Evolutionary conservation across 495 filamentous ascomycete species (phyloP), one percentile per base, ranked within the genome.

Genomic region (Rostrohypoxylon terebratum): DNA sequence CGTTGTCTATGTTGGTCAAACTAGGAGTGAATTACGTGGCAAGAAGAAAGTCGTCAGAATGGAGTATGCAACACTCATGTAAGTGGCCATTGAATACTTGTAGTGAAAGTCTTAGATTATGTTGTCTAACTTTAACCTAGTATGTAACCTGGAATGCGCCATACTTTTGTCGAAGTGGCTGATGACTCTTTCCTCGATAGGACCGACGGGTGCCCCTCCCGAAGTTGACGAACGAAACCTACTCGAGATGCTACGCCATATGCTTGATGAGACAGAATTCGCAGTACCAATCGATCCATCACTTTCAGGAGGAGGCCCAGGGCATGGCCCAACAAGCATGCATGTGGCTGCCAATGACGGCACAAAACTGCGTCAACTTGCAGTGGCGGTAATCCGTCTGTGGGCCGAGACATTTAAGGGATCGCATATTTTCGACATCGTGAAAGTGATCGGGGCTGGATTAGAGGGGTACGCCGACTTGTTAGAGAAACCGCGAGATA

Each of bases 261-360:
- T 93, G 88, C 85, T 93, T 71, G 89, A 91, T 74, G 91, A 93
- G 82, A 93, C 91, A 8, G 89, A 91, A 68, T 90, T 92, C 77
- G 89, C 90, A 47, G 88, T 90, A 6, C 83, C 84, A 1, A 81
- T 86, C 53, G 84, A 86, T 45, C 84, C 84, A 2, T 83, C 82
- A 2, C 79, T 83, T 34, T 82, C 78, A 3, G 81, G 79, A 16
- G 73, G 75, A 28, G 76, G 70, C 3, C 77, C 75, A n/a, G 74
- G 74, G 14, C 79, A 82, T 55, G 74, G 78, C 16, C 76, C 75
- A 14, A 77, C 79, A 2, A 77, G 74, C 6, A 73, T 80, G 66
- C 83, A 85, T 64, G 67, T 80, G 48, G 73, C 78, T 34, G 74
- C 78, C 10, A 80, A 77, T 20, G 84, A 84, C 73, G 83, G 84